Conservation (phyloP, 2,329 filamentous ascomycete genomes). For the Lachnellula arida region DNA sequence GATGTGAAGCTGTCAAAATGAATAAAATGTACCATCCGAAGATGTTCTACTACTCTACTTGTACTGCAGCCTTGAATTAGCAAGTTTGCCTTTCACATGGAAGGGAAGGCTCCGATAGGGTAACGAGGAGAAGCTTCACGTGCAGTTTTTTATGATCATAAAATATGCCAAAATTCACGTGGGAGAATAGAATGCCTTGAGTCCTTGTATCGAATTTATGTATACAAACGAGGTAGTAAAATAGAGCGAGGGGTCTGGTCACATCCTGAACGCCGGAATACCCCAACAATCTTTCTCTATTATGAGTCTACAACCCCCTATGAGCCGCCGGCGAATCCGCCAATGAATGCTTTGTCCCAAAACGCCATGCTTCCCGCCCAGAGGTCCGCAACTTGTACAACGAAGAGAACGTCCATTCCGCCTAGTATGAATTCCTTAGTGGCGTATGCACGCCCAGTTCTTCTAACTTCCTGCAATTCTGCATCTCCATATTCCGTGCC, state of each 20-base stretch:
- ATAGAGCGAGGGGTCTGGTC: not conserved
- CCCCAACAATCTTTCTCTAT: not conserved
- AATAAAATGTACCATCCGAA: too few species aligned
- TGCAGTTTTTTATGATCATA: too few species aligned
- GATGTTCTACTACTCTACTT: too few species aligned
- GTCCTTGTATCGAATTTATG: not conserved
- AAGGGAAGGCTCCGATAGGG: not conserved
- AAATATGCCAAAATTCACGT: too few species aligned
- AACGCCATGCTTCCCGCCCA: conserved; percentile 26
- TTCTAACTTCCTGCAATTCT: conserved; percentile 52
- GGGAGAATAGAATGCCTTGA: too few species aligned
- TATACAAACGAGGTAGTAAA: not conserved
- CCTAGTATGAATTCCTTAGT: conserved; percentile 3
- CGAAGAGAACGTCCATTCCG: not conserved
- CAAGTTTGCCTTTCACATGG: not conserved
- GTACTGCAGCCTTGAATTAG: not conserved
- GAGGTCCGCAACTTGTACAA: conserved; percentile 17
- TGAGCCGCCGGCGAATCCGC: not conserved
- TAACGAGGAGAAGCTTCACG: not conserved
- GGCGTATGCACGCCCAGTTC: conserved; percentile 38
- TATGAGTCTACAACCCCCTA: not conserved
- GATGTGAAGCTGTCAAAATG: too few species aligned
- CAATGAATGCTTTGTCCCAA: conserved; percentile 7
- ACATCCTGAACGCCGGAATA: not conserved
- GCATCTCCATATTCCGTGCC: conserved; percentile 50